These are phyloP conservation scores for Pyrus betulifolia DNA, from an alignment of 306 rosid species.

Conservation along the genomic window DNA sequence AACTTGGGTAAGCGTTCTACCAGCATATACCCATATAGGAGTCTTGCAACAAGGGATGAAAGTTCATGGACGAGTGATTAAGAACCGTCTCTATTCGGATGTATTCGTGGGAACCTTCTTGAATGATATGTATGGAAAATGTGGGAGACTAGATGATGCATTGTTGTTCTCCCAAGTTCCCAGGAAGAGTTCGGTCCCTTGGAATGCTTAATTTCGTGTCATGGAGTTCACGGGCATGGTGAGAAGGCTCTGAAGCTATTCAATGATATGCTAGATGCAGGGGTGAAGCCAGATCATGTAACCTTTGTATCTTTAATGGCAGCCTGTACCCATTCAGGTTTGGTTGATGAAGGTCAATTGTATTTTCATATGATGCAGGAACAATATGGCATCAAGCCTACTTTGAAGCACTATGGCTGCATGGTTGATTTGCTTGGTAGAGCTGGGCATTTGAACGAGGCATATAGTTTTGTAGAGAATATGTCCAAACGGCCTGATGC, in stretches of 20 bases:
- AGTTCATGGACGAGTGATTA: conserved; percentile 39
- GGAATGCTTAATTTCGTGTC: conserved; percentile 46
- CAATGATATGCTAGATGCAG: conserved; percentile 26
- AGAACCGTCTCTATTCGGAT: conserved; percentile 26
- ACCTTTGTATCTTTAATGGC: conserved; percentile 37
- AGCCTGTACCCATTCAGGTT: conserved; percentile 49
- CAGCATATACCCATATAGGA: conserved; percentile 41
- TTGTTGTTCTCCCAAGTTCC: conserved; percentile 32
- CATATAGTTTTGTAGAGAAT: conserved; percentile 27
- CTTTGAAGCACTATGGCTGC: conserved; percentile 36
- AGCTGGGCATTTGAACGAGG: conserved; percentile 37
- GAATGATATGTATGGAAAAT: conserved; percentile 49
- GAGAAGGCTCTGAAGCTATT: conserved; percentile 32
- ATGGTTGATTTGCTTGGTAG: conserved; percentile 51
- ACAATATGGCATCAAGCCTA: conserved; percentile 32
- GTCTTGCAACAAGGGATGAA: conserved; percentile 43
- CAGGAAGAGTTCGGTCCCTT: conserved; percentile 21
- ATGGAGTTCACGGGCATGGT: conserved; percentile 41
- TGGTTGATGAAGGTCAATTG: conserved; percentile 32
- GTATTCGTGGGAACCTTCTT: conserved; percentile 40
- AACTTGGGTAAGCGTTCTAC: conserved; percentile 39
- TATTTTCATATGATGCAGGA: conserved; percentile 36
- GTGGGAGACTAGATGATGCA: conserved; percentile 43
- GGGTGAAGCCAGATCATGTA: conserved; percentile 33
- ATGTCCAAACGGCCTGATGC: conserved; percentile 42